These are phyloP conservation scores for Salix udensis DNA, from an alignment of 345 rosid genomes.

Conservation along the genomic window DNA sequence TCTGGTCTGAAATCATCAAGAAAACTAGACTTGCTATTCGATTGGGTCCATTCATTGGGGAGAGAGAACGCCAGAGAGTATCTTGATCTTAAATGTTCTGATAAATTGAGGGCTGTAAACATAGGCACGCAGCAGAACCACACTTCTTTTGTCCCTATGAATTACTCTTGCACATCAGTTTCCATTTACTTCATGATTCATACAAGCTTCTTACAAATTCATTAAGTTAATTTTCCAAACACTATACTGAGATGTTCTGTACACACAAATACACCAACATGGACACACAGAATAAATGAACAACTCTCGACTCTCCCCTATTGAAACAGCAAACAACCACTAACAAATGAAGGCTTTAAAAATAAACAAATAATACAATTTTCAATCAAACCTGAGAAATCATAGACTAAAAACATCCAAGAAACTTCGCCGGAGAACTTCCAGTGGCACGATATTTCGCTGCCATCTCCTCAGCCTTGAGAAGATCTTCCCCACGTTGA, in stretches of 20 bases:
- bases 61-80: neutral
- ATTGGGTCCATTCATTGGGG: neutral
- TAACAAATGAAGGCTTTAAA: conserved; percentile 14
- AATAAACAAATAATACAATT: conserved; percentile 21
- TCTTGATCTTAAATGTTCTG: neutral
- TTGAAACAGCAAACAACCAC: conserved; percentile 12
- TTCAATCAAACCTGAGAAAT: neutral
- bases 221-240: conserved; percentile 9
- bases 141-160: neutral
- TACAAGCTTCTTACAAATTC: conserved; percentile 22
- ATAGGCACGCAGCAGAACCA: neutral
- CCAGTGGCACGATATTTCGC: conserved; percentile 82
- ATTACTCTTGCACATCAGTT: neutral
- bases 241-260: conserved; percentile 13
- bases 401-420: conserved; percentile 41
- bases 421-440: conserved; percentile 62
- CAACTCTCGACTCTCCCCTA: conserved; percentile 11
- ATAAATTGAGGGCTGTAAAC: neutral
- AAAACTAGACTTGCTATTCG: neutral
- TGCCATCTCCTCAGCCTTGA: conserved; percentile 80
- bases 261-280: conserved; percentile 15
- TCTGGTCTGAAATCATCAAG: neutral
- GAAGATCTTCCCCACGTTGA: conserved; percentile 71
- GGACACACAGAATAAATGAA: conserved; percentile 11
- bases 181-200: neutral